Conservation (phyloP, 2,329 filamentous ascomycete species). For the Fusarium sp. region DNA sequence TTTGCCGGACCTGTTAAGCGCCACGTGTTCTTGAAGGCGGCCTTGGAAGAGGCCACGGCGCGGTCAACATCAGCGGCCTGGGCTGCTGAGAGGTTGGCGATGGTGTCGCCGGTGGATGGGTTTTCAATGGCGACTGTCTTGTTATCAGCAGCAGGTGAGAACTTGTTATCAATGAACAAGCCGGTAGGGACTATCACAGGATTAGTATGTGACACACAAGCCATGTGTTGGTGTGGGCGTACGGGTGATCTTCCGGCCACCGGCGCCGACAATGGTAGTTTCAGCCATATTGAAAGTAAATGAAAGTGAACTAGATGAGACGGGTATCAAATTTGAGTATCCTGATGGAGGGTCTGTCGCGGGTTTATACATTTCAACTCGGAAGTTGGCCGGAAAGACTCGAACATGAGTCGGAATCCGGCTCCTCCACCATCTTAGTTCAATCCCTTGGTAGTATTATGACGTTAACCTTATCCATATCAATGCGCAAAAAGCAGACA, state of each 20-base stretch:
- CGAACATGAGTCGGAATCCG: neutral
- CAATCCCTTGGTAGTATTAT: neutral
- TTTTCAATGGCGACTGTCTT: conserved; percentile 1
- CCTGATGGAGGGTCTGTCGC: neutral
- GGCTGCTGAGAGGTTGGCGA: conserved; percentile 4
- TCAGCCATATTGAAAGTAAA: neutral
- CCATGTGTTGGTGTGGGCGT: neutral
- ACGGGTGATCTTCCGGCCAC: conserved; percentile 1
- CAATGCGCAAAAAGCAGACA: neutral
- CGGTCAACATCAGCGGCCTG: neutral
- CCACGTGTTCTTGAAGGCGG: conserved; percentile 6
- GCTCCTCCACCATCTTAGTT: neutral
- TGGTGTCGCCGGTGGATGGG: neutral
- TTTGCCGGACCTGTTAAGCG: neutral
- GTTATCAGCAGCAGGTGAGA: neutral
- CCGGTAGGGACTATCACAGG: neutral
- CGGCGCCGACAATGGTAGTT: neutral
- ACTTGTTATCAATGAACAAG: conserved; percentile 13
- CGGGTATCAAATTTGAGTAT: neutral
- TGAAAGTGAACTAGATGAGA: neutral
- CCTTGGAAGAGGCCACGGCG: neutral
- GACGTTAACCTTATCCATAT: neutral
- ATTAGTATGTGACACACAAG: neutral
- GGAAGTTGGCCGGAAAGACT: neutral
- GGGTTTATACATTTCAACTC: neutral